Evolutionary conservation across 345 rosid species (phyloP), one percentile per base, ranked within the genome.

Genomic region (Eucalyptus caleyi): DNA sequence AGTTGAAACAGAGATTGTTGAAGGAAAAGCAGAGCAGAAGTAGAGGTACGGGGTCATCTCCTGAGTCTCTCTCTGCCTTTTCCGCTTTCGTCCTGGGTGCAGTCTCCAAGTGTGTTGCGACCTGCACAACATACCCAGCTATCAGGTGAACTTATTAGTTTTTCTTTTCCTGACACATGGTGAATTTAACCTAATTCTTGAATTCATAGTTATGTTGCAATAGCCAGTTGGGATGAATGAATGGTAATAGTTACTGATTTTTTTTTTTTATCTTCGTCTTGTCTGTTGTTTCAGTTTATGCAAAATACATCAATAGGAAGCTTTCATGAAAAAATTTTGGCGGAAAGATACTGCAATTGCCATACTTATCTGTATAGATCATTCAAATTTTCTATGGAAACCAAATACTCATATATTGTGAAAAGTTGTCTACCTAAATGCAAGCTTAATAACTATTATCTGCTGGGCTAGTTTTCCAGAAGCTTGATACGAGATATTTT

Each of bases 11-110:
- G 90, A 93, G 93, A 91, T 91, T 94, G 87, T 94, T 97, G 49
- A 92, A 92, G 87, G 37, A 50, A 80, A 89, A 90, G 88, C 90
- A 90, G 59, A 92, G 86, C 59, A 90, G 87, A 86, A 92, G 92
- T 90, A 90, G 89, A 77, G 91, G 91, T 6, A 89, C 69, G 8
- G 91, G 87, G 62, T 90, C 96, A 49, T 93, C 98, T 21, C 95
- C 95, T 4, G 92, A 88, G 90, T 92, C 95, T 24, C 96, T 98
- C 83, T 96, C 98, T 87, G 99, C 99, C 13, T 93, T 95, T 88
- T 93, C 96, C 12, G 99, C 99, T 24, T 98, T 98, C 87, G 86
- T 96, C 81, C 91, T 97, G 60, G 99, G 99, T 86, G 99, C 99
- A 5, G 91, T 95, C 91, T 96, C 99, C 6, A 97, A 97, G 93